Evolutionary conservation across 306 rosid genomes (phyloP), one percentile per base, ranked within the genome.

Genomic region (Quercus ilex): DNA sequence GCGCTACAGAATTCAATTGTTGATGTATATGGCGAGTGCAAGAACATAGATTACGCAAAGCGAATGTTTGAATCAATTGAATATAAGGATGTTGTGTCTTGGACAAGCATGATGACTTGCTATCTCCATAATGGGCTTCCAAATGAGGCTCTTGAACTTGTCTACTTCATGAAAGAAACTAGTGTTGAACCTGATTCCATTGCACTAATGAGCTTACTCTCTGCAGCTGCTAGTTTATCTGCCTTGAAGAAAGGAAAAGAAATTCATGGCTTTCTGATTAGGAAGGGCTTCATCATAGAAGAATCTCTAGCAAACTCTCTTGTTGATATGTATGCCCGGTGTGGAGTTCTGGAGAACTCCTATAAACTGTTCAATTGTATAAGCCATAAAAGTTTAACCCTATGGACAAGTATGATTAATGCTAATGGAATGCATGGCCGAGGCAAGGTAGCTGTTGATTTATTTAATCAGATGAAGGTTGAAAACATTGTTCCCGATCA

Each of bases 381-480:
- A 73, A 65, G 56, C 64, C 75, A 70, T 38, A 89, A 65, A 76
- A 86, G 83, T 84, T 46, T 87, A 74, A 80, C 88, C 60, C 78
- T 90, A 30, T 86, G 91, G 92, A 92, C 97, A 78, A 69, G 93
- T 64, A 89, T 92, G 93, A 92, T 92, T 71, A 90, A 85, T 81
- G 95, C 95, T 17, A 79, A 81, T 82, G 97, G 95, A 75, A 86
- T 92, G 95, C 91, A 89, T 79, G 97, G 97, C 43, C 73, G 71
- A 69, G 97, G 97, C 65, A 80, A 75, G 68, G 86, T 76, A 73
- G 93, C 95, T 69, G 43, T 90, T 69, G 84, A 86, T 69, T 81
- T 87, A 58, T 89, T 90, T 81, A 76, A 77, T 55, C 76, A 69
- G 85, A 90, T 90, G 92, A 87, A 78, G 6, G 77, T n/a, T 20